phyloP scores from a whole-genome alignment of 2,329 filamentous ascomycete species.

The Didymellaceae sp. region DNA sequence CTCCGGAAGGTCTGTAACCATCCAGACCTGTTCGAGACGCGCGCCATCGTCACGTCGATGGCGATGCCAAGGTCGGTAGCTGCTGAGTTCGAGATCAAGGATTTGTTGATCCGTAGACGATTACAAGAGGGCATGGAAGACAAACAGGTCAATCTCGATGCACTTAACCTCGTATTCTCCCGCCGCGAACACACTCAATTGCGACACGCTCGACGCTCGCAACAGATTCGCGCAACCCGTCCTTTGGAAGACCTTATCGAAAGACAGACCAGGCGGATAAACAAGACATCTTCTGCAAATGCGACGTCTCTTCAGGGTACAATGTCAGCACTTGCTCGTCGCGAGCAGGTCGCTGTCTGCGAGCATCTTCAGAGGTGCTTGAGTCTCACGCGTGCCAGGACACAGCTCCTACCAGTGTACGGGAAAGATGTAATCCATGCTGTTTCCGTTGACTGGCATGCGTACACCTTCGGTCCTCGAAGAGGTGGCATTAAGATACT shows the following conservation, averaged over 20 bases:
- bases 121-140: conserved; percentile 69
- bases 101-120: conserved; percentile 70
- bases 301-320: conserved; percentile 72
- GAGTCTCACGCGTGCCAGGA: conserved; percentile 80
- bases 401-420: conserved; percentile 81
- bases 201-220: conserved; percentile 54
- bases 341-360: conserved; percentile 69
- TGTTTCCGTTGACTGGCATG: conserved; percentile 64
- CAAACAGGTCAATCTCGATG: conserved; percentile 71
- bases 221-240: conserved; percentile 67
- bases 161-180: conserved; percentile 79
- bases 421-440: conserved; percentile 79
- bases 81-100: conserved; percentile 75
- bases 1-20: conserved; percentile 98
- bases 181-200: conserved; percentile 67
- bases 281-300: conserved; percentile 55
- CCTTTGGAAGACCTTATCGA: conserved; percentile 74
- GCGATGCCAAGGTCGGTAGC: conserved; percentile 83
- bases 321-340: conserved; percentile 70
- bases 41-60: conserved; percentile 96
- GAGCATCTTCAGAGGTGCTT: conserved; percentile 82
- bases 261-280: conserved; percentile 67
- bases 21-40: conserved; percentile 93
- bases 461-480: conserved; percentile 42
- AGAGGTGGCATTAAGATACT: conserved; percentile 49